These are phyloP conservation scores for Xylariaceae sp. DNA, from an alignment of 2,329 filamentous ascomycete genomes.

Conservation along the genomic window DNA sequence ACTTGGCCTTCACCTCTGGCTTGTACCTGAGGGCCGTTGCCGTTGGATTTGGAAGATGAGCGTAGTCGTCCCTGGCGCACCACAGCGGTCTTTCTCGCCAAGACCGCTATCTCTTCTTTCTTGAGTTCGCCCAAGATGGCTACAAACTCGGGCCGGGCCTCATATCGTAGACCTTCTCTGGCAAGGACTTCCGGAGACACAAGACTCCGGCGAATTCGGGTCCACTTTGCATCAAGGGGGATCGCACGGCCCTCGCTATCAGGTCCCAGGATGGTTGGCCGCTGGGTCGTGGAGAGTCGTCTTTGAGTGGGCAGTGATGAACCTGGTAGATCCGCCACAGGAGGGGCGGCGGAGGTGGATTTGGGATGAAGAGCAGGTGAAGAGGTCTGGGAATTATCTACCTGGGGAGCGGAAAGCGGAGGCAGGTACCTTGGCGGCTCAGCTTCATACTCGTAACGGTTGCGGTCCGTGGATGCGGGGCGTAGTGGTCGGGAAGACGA, in stretches of 20 bases:
- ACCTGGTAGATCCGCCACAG: conserved; percentile 18
- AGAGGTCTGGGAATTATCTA: conserved; percentile 23
- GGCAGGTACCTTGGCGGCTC: conserved; percentile 37
- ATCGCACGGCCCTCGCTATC: conserved; percentile 55
- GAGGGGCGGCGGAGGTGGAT: conserved; percentile 25
- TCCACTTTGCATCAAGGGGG: conserved; percentile 53
- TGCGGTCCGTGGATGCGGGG: conserved; percentile 31
- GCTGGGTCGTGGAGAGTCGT: conserved; percentile 13
- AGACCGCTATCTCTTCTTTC: conserved; percentile 46
- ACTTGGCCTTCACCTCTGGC: conserved; percentile 11
- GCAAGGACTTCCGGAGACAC: conserved; percentile 55
- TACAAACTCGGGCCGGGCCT: conserved; percentile 55
- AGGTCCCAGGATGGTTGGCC: conserved; percentile 42
- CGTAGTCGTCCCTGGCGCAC: conserved; percentile 34
- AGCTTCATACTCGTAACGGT: conserved; percentile 16
- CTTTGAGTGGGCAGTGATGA: neutral
- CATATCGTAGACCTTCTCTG: conserved; percentile 51
- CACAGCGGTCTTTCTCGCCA: conserved; percentile 44
- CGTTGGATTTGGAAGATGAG: neutral
- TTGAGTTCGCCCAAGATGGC: conserved; percentile 53
- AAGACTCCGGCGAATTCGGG: conserved; percentile 48
- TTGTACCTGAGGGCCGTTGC: conserved; percentile 1
- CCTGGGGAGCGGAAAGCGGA: conserved; percentile 32
- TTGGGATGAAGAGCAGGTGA: conserved; percentile 19
- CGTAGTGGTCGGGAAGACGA: conserved; percentile 33